Percentiles rank a stretch among this genome's conserved stretches.
phyloP scores from a whole-genome alignment of 805 yeast species.

The Jamesozyma spencerorum region DNA sequence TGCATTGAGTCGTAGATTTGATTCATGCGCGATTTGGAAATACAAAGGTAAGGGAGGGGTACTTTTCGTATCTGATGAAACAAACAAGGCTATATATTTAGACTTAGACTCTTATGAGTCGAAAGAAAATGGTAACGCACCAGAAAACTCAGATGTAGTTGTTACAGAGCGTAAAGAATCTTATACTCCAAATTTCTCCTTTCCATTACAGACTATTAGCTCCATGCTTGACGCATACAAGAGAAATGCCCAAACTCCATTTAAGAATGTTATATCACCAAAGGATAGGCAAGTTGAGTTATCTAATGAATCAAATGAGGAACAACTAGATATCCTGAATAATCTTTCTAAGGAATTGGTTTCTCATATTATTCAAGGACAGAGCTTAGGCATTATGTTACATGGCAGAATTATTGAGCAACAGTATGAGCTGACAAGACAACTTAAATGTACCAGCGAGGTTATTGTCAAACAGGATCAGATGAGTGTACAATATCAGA shows the following conservation, averaged over 20 bases:
- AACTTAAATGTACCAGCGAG: slow-evolving; percentile 27
- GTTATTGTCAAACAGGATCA: slow-evolving; percentile 12
- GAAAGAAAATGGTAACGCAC: neutral
- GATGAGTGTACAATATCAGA: slow-evolving; percentile 10
- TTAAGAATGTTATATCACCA: slow-evolving; percentile 14
- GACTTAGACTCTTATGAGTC: neutral
- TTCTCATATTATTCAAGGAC: slow-evolving; percentile 17
- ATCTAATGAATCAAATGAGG: slow-evolving; percentile 19
- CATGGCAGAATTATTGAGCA: slow-evolving; percentile 33
- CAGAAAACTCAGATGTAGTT: neutral
- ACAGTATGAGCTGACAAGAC: slow-evolving; percentile 35
- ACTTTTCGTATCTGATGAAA: neutral
- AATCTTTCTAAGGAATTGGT: slow-evolving; percentile 17
- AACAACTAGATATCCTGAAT: slow-evolving; percentile 21
- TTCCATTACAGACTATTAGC: slow-evolving; percentile 19
- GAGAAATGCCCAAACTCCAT: slow-evolving; percentile 10
- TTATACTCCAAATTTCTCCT: slow-evolving; percentile 7
- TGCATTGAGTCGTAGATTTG: neutral
- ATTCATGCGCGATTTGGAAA: slow-evolving; percentile 8
- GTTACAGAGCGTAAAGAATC: slow-evolving; percentile 2
- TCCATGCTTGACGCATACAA: slow-evolving; percentile 12
- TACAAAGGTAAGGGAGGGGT: slow-evolving; percentile 6
- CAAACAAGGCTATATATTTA: neutral
- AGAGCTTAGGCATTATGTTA: slow-evolving; percentile 29
- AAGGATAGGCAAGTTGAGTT: slow-evolving; percentile 16